phyloP scores from a whole-genome alignment of 1,284 basidiomycete genomes.

The Ceratobasidium sp. region DNA sequence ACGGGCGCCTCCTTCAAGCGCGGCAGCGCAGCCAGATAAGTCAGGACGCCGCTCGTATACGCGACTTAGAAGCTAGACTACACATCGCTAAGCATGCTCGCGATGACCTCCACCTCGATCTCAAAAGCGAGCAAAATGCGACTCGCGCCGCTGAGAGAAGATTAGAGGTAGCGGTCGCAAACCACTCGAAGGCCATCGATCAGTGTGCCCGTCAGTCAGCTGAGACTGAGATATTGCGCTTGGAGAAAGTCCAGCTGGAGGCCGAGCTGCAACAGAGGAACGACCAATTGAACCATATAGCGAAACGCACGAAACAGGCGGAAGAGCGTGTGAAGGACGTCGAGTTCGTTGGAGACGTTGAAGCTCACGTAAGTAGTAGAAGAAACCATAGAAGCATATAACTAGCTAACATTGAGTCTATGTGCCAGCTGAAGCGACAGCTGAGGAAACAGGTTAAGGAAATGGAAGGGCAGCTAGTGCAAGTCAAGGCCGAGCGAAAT shows the following conservation, averaged over 20 bases:
- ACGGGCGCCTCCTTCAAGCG: conserved; percentile 1
- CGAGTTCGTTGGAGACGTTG: neutral
- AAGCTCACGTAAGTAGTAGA: neutral
- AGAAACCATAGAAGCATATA: neutral
- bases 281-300: neutral
- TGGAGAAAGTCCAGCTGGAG: conserved; percentile 1
- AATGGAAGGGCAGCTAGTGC: neutral
- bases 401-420: neutral
- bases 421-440: neutral
- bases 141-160: conserved; percentile 1
- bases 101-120: neutral
- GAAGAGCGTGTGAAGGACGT: neutral
- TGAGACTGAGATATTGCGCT: conserved; percentile 12
- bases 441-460: neutral
- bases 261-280: neutral
- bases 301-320: neutral
- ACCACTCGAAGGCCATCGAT: conserved; percentile 22
- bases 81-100: neutral
- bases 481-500: neutral
- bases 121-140: conserved; percentile 1
- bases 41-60: neutral
- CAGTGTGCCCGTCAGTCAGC: neutral
- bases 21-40: conserved; percentile 4
- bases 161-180: conserved; percentile 9
- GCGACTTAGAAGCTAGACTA: neutral